Evolutionary conservation across 495 filamentous ascomycete genomes (phyloP).

Genomic region (Aspergillus indologenus): DNA sequence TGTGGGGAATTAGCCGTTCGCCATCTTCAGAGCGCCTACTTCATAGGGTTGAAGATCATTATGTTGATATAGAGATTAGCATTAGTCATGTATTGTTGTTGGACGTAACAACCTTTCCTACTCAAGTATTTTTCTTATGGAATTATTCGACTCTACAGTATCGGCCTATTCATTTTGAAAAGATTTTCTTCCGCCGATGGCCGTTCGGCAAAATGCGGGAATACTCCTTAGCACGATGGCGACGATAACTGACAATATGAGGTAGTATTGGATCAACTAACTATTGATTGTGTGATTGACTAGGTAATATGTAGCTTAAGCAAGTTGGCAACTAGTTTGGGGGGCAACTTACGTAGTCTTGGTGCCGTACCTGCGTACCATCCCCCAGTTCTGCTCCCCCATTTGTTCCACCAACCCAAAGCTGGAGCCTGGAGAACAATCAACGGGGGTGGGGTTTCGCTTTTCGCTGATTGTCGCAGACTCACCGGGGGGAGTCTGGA

Average conservation of each 20-base stretch:
- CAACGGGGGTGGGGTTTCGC: slow-evolving; percentile 11
- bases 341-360: slow-evolving; percentile 9
- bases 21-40: no score
- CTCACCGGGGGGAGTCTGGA: background rate
- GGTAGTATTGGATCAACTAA: background rate
- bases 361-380: slow-evolving; percentile 25
- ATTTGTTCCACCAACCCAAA: slow-evolving; percentile 18
- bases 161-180: background rate
- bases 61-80: no score
- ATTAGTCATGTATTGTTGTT: no score
- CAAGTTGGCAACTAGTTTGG: background rate
- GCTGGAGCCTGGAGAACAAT: slow-evolving; percentile 8
- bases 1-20: no score
- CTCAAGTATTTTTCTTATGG: no score
- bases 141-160: background rate
- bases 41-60: no score
- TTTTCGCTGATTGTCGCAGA: background rate
- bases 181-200: background rate
- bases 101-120: no score
- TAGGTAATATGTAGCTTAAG: background rate
- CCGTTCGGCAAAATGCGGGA: background rate
- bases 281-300: background rate
- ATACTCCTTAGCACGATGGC: background rate
- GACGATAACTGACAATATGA: background rate
- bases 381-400: slow-evolving; percentile 15